Evolutionary conservation across 768 basidiomycete genomes (phyloP), one percentile per base, ranked within the genome.

Genomic region (Tylopilus sp.): DNA sequence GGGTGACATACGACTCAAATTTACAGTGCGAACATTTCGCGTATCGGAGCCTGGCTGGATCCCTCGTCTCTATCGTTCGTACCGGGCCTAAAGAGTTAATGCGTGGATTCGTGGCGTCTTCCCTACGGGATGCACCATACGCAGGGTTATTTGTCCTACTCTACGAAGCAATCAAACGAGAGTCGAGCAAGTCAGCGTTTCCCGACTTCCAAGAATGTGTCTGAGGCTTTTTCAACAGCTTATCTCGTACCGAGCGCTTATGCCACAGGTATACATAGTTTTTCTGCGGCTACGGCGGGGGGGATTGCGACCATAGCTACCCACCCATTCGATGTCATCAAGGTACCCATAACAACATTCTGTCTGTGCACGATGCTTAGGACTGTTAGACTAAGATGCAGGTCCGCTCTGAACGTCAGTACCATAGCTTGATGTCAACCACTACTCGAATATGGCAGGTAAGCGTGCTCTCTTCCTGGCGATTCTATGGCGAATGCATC

Each of bases 321-420:
- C 2, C 92, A 94, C 61, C 95, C 95, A 3, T 96, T 96, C 59
- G 94, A 98, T 66, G 92, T 94, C 38, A 79, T 97, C 58, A 98
- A 98, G 79, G 92, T 90, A 56, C n/a, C 46, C 44, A 13, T 34
- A n/a, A 14, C 31, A 30, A n/a, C 4, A 24, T 28, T 24, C 1
- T 21, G 25, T 28, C 21, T 48, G 4, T 14, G n/a, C 29, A 31
- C 10, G 24, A 38, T 29, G 19, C 60, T 57, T 46, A 54, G 17
- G 43, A n/a, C 36, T 22, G 33, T 42, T 26, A 92, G 91, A 98
- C 94, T 0, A 89, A 92, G 64, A 85, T 98, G 67, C 94, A 98
- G 74, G 89, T 98, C 4, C 85, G 89, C n/a, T 79, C 78, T 2
- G 87, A 86, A 59, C 79, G 82, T 24, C 76, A 79, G 58, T 95